phyloP scores from a whole-genome alignment of 768 basidiomycete species.

The Panellus pusillus region DNA sequence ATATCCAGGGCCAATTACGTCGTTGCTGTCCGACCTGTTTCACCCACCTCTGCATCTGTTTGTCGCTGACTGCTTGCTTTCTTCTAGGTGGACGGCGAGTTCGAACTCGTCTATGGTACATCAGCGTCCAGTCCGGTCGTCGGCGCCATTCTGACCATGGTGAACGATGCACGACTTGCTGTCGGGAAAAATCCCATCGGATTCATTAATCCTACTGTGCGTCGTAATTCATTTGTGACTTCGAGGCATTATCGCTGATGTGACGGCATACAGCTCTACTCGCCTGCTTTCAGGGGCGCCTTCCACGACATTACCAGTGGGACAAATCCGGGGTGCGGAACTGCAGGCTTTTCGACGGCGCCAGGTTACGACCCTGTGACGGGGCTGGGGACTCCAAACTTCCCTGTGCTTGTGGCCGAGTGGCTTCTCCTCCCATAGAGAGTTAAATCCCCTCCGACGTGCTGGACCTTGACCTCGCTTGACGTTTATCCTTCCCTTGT shows the following conservation, averaged over 20 bases:
- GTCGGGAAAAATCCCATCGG: constrained; percentile 44
- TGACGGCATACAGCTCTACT: constrained; percentile 40
- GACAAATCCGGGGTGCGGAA: constrained; percentile 42
- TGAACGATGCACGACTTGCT: constrained; percentile 52
- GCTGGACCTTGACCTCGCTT: too few species aligned
- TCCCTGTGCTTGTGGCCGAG: constrained; percentile 32
- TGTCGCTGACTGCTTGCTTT: neutral
- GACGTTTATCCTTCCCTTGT: too few species aligned
- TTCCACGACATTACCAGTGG: constrained; percentile 52
- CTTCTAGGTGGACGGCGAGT: constrained; percentile 35
- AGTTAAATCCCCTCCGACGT: too few species aligned
- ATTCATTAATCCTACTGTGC: constrained; percentile 43
- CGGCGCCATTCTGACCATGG: constrained; percentile 47
- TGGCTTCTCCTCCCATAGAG: constrained; percentile 28
- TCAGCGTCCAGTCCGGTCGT: constrained; percentile 50
- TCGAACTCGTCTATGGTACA: constrained; percentile 45
- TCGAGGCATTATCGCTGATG: neutral
- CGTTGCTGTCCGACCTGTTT: constrained; percentile 32
- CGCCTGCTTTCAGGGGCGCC: constrained; percentile 36
- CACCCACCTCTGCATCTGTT: neutral
- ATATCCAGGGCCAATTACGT: constrained; percentile 41
- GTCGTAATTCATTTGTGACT: neutral
- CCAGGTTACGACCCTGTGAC: constrained; percentile 47
- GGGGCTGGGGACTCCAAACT: constrained; percentile 51
- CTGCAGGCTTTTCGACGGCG: constrained; percentile 34